Conservation (phyloP, 2,329 filamentous ascomycete species). For the Sporothrix dimorphospora region DNA sequence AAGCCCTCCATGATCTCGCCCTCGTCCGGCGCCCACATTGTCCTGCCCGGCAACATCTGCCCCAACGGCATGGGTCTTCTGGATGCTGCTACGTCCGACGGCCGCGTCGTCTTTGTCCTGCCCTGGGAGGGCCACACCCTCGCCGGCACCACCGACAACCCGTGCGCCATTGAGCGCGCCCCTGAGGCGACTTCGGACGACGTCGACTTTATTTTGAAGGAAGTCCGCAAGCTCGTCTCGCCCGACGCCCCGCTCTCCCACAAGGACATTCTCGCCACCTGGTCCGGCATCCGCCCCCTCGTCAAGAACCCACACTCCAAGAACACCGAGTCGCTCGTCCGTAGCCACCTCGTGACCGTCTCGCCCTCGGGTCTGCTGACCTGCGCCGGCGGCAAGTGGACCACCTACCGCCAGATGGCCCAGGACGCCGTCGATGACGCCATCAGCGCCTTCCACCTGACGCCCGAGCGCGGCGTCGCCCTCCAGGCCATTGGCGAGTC, state of each 20-base stretch:
- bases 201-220: conserved; percentile 62
- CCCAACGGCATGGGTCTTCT: conserved; percentile 82
- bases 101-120: conserved; percentile 85
- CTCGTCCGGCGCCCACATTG: conserved; percentile 79
- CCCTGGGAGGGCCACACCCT: conserved; percentile 88
- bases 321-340: conserved; percentile 81
- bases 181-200: conserved; percentile 26
- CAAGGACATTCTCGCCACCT: conserved; percentile 42
- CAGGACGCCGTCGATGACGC: conserved; percentile 84
- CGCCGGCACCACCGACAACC: conserved; percentile 79
- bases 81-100: conserved; percentile 79
- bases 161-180: conserved; percentile 58
- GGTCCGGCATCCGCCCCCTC: conserved; percentile 75
- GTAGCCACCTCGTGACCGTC: conserved; percentile 77
- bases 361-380: conserved; percentile 76
- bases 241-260: conserved; percentile 53
- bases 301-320: conserved; percentile 80
- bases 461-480: conserved; percentile 46
- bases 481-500: conserved; percentile 23
- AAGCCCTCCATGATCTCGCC: conserved; percentile 76
- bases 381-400: conserved; percentile 85
- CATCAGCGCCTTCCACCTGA: conserved; percentile 65
- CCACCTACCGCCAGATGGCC: conserved; percentile 86
- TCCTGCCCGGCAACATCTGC: conserved; percentile 78
- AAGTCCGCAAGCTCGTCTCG: conserved; percentile 75